These are phyloP conservation scores for Zasmidium citrigriseum DNA, from an alignment of 2,329 filamentous ascomycete species.

Conservation along the genomic window DNA sequence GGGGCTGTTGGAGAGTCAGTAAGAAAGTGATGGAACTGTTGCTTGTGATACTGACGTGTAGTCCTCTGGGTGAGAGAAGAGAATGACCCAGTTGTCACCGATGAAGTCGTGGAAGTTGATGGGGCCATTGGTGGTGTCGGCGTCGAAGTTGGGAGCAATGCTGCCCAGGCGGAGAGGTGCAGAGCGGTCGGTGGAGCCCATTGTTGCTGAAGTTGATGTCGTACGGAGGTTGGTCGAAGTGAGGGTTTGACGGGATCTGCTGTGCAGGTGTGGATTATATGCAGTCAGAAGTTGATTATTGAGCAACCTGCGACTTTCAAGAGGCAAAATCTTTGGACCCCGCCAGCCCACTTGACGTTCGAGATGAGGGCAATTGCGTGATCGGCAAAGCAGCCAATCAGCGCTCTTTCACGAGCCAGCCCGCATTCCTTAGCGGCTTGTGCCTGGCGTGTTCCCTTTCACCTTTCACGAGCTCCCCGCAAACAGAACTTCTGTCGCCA, in stretches of 20 bases:
- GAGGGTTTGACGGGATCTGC: background rate
- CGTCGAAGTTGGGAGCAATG: conserved; percentile 68
- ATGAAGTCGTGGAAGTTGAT: conserved; percentile 75
- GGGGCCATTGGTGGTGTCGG: conserved; percentile 64
- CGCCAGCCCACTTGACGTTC: background rate
- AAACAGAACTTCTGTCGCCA: no score
- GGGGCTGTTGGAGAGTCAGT: conserved; percentile 30
- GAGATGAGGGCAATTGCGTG: background rate
- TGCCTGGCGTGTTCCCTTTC: no score
- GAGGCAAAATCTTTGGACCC: background rate
- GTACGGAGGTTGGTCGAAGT: background rate
- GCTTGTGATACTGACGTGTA: conserved; percentile 42
- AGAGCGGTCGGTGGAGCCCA: conserved; percentile 2
- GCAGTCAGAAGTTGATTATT: background rate
- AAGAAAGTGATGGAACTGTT: background rate
- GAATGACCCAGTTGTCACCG: conserved; percentile 67
- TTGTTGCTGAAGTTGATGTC: background rate
- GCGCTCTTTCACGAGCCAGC: background rate
- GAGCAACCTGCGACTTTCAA: background rate
- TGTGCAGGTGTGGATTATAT: background rate
- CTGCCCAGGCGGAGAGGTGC: conserved; percentile 63
- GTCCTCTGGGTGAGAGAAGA: conserved; percentile 70
- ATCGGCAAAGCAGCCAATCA: background rate
- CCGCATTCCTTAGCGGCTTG: no score
- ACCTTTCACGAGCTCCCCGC: no score